Evolutionary conservation across 2,329 filamentous ascomycete species (phyloP).

Genomic region (Ophiocordyceps australis): DNA sequence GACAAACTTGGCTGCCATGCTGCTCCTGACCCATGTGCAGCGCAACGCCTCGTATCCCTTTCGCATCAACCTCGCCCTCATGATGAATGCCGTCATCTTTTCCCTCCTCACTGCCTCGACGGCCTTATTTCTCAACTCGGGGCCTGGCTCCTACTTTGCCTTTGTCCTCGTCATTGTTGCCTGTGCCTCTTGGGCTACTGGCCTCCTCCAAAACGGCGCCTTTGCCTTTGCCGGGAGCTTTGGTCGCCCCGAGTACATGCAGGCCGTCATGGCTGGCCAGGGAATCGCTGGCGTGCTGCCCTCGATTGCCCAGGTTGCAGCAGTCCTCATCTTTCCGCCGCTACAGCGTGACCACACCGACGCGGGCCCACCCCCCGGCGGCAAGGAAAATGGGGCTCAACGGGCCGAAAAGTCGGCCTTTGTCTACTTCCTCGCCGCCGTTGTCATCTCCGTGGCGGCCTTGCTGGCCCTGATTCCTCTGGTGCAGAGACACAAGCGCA

Average conservation of each 20-base stretch:
- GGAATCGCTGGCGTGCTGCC: slow-evolving; percentile 83
- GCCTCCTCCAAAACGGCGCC: slow-evolving; percentile 80
- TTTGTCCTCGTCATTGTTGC: slow-evolving; percentile 76
- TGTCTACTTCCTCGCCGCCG: slow-evolving; percentile 80
- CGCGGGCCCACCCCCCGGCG: slow-evolving; percentile 4
- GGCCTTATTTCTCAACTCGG: slow-evolving; percentile 40
- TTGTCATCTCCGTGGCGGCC: slow-evolving; percentile 51
- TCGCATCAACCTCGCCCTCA: slow-evolving; percentile 61
- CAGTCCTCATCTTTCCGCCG: slow-evolving; percentile 44
- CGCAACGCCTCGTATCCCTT: slow-evolving; percentile 70
- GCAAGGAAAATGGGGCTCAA: slow-evolving; percentile 5
- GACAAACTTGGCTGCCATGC: slow-evolving; percentile 60
- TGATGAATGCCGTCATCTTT: slow-evolving; percentile 65
- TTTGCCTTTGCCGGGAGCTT: slow-evolving; percentile 86
- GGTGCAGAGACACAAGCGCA: slow-evolving; percentile 36
- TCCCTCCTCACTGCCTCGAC: slow-evolving; percentile 67
- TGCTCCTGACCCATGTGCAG: slow-evolving; percentile 66
- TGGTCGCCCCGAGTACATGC: slow-evolving; percentile 73
- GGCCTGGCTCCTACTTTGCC: slow-evolving; percentile 50
- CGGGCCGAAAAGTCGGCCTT: slow-evolving; percentile 46
- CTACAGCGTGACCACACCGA: too few relatives aligned
- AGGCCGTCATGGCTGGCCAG: slow-evolving; percentile 92
- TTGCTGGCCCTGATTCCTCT: slow-evolving; percentile 62
- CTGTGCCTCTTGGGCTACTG: slow-evolving; percentile 60
- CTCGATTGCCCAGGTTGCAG: slow-evolving; percentile 68